These are phyloP conservation scores for Picocystis salinarum DNA, from an alignment of 139 green algal genomes.

Conservation along the genomic window DNA sequence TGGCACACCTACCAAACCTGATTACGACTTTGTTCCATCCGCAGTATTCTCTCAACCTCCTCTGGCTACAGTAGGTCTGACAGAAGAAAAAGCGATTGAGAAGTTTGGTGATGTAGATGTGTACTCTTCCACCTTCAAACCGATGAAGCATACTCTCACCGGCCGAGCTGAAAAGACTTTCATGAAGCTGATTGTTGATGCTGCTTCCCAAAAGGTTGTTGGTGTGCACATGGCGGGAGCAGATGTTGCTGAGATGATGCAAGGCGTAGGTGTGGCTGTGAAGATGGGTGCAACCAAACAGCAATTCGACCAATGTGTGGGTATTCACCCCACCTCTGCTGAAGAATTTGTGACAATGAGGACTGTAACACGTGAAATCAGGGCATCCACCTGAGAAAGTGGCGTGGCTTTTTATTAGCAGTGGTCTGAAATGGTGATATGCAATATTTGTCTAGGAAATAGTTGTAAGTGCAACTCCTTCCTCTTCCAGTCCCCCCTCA, in stretches of 20 bases:
- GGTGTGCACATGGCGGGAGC: constrained; percentile 88
- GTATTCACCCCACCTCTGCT: constrained; percentile 72
- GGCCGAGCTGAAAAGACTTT: constrained; percentile 55
- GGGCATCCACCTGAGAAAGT: too few relatives aligned
- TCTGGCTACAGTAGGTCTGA: constrained; percentile 71
- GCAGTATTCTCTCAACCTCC: constrained; percentile 77
- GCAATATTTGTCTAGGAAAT: too few relatives aligned
- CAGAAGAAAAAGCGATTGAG: constrained; percentile 64
- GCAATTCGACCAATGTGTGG: constrained; percentile 74
- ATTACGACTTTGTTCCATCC: constrained; percentile 51
- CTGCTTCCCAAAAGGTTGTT: constrained; percentile 45
- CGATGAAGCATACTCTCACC: constrained; percentile 86
- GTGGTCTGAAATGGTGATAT: too few relatives aligned
- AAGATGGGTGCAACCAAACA: constrained; percentile 79
- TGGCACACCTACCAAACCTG: constrained; percentile 48
- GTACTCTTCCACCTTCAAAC: constrained; percentile 71
- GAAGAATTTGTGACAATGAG: constrained; percentile 96
- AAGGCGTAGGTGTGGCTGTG: constrained; percentile 82
- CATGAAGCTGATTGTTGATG: constrained; percentile 73
- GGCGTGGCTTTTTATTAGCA: too few relatives aligned
- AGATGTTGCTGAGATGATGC: constrained; percentile 87
- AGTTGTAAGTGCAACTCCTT: too few relatives aligned
- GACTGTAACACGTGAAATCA: constrained; percentile 11
- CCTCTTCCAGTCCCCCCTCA: too few relatives aligned
- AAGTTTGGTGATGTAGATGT: constrained; percentile 60